Percentiles rank a stretch among this genome's conserved stretches.
These are phyloP conservation scores for Jackrogersella minutella DNA, from an alignment of 495 filamentous ascomycete genomes.

Conservation along the genomic window DNA sequence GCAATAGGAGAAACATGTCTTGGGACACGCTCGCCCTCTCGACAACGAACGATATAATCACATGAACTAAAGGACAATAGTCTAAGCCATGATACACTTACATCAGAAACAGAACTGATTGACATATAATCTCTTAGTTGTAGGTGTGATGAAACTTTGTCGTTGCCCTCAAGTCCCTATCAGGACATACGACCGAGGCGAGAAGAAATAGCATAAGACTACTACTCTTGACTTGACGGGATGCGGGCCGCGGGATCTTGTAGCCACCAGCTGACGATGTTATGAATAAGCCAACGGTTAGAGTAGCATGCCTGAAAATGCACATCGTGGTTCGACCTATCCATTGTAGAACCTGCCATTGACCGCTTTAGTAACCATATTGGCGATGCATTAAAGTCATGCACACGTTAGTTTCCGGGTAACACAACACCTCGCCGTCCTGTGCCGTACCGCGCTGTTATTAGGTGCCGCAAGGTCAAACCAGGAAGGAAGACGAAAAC, in stretches of 20 bases:
- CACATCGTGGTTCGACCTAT: not conserved
- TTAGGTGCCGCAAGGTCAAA: not conserved
- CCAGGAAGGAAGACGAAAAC: not conserved
- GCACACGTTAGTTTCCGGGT: not conserved
- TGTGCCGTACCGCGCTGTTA: slow-evolving; percentile 7
- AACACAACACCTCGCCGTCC: not conserved
- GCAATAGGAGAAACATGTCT: not conserved
- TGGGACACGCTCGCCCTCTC: not conserved
- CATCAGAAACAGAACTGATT: slow-evolving; percentile 5
- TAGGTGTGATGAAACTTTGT: not conserved
- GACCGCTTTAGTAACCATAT: not conserved
- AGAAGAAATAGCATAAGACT: not conserved
- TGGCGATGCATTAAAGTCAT: not conserved
- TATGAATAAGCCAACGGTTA: not conserved
- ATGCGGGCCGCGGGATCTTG: not conserved
- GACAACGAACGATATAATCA: not conserved
- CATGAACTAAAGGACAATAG: not conserved
- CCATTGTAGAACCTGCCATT: not conserved
- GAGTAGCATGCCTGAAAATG: not conserved
- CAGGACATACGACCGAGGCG: not conserved
- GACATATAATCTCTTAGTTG: not conserved
- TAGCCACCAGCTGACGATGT: not conserved
- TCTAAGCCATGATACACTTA: not conserved
- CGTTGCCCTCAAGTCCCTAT: not conserved
- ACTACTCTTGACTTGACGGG: not conserved